Conservation (phyloP, 257 asterid species). For the Ligustrum vulgare region DNA sequence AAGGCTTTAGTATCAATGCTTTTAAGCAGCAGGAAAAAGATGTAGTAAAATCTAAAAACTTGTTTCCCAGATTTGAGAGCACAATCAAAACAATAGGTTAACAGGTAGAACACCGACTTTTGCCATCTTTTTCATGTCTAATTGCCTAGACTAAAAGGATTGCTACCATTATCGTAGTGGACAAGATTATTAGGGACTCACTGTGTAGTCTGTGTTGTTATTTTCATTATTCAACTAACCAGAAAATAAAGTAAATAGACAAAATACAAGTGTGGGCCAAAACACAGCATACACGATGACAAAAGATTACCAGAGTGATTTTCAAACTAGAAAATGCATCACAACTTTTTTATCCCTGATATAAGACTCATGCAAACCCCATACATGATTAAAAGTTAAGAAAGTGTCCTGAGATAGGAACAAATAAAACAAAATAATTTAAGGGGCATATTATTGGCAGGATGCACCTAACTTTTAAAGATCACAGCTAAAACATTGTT, state of each 20-base stretch:
- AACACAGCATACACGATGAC: neutral
- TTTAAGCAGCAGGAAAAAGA: constrained; percentile 9
- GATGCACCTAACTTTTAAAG: neutral
- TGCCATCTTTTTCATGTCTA: neutral
- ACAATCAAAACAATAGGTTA: neutral
- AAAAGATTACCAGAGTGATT: neutral
- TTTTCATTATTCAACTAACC: neutral
- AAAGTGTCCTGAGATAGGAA: neutral
- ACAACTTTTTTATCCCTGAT: neutral
- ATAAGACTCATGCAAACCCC: neutral
- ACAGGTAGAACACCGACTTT: neutral
- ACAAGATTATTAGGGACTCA: neutral
- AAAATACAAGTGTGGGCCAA: neutral
- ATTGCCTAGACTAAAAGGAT: neutral
- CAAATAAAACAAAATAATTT: neutral
- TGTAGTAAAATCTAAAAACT: neutral
- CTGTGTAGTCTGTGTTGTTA: neutral
- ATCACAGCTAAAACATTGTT: neutral
- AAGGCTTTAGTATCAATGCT: neutral
- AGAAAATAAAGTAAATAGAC: neutral
- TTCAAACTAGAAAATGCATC: neutral
- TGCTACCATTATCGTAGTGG: neutral
- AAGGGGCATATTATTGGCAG: neutral
- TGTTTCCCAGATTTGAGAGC: neutral
- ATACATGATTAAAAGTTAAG: neutral